Percentiles rank a stretch among this genome's conserved stretches.
These are phyloP conservation scores for Komagataella pastoris DNA, from an alignment of 805 yeast genomes.

Conservation along the genomic window DNA sequence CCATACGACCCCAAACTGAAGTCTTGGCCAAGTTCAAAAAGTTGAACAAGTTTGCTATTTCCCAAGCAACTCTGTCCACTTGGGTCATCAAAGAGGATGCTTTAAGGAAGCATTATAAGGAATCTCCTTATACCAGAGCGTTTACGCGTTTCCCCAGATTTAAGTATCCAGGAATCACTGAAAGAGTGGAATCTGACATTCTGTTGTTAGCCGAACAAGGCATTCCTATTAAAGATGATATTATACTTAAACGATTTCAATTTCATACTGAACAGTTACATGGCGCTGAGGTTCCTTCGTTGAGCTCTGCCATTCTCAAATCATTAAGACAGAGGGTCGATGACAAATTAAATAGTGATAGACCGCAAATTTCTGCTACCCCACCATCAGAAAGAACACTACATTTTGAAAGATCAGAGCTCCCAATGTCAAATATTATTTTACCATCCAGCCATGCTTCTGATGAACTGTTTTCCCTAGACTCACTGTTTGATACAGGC, in stretches of 20 bases:
- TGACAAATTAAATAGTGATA: not conserved
- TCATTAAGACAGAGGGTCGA: not conserved
- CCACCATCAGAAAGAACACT: not conserved
- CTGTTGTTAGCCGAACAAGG: slow-evolving; percentile 7
- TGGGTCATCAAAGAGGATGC: slow-evolving; percentile 16
- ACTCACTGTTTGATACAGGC: slow-evolving; percentile 1
- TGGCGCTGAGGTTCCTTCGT: not conserved
- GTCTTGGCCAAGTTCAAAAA: slow-evolving; percentile 12
- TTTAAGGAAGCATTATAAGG: slow-evolving; percentile 10
- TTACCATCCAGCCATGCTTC: not conserved
- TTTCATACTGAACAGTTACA: not conserved
- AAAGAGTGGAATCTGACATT: slow-evolving; percentile 15
- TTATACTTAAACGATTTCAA: slow-evolving; percentile 9
- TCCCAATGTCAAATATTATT: not conserved
- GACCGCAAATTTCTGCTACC: not conserved
- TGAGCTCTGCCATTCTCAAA: not conserved
- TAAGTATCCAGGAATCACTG: slow-evolving; percentile 19
- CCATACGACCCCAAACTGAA: slow-evolving; percentile 14
- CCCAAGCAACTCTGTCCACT: slow-evolving; percentile 21
- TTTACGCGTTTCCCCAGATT: slow-evolving; percentile 19
- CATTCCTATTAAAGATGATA: slow-evolving; percentile 12
- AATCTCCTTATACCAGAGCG: slow-evolving; percentile 13
- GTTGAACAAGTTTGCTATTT: slow-evolving; percentile 13
- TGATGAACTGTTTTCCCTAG: not conserved
- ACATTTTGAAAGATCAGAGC: not conserved